These are phyloP conservation scores for Ceratobasidium sp. DNA, from an alignment of 1,284 basidiomycete genomes.

Conservation along the genomic window DNA sequence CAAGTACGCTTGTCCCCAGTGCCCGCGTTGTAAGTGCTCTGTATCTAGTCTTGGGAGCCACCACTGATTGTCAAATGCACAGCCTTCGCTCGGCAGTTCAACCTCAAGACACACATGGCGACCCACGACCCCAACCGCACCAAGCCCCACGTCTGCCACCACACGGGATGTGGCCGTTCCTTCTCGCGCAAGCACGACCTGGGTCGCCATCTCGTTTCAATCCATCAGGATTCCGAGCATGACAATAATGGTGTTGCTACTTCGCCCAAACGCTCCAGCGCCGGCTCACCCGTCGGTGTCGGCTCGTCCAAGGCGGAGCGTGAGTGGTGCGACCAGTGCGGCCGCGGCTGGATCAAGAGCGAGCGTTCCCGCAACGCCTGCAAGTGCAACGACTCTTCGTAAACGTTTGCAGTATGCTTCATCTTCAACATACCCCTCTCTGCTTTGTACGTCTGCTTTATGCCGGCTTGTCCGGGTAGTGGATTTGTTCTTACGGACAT, in stretches of 20 bases:
- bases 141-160: conserved; percentile 86
- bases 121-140: conserved; percentile 88
- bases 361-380: conserved; percentile 66
- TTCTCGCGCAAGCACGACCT: conserved; percentile 92
- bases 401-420: conserved; percentile 46
- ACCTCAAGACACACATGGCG: conserved; percentile 89
- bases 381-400: conserved; percentile 46
- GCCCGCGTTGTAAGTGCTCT: conserved; percentile 68
- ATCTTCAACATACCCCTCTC: background rate
- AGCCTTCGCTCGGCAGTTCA: conserved; percentile 91
- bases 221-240: conserved; percentile 69
- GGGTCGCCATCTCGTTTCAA: conserved; percentile 84
- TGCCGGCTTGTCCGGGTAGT: conserved; percentile 52
- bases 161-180: conserved; percentile 81
- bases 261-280: conserved; percentile 36
- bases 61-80: conserved; percentile 38
- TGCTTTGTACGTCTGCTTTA: conserved; percentile 49
- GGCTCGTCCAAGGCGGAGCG: conserved; percentile 53
- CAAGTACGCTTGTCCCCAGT: conserved; percentile 77
- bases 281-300: conserved; percentile 18
- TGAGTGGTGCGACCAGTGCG: conserved; percentile 78
- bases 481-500: conserved; percentile 37
- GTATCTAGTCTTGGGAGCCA: conserved; percentile 18
- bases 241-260: conserved; percentile 26
- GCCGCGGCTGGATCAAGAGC: conserved; percentile 69